Evolutionary conservation across 202 grass and related monocot genomes (phyloP).

Genomic region (Saccharum hybrid): DNA sequence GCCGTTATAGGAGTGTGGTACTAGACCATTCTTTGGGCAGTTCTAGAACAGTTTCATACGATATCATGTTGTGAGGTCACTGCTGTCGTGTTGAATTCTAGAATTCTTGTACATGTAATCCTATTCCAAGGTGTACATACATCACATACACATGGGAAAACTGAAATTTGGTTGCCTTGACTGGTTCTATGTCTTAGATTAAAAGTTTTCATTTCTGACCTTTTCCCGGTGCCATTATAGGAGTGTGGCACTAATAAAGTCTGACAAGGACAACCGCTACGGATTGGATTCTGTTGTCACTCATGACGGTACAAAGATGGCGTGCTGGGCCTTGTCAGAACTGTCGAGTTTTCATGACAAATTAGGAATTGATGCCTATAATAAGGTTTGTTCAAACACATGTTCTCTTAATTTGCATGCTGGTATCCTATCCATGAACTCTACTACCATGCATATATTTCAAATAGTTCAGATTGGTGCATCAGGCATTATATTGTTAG

Average conservation of each 20-base stretch:
- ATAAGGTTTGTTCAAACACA: slow-evolving; percentile 60
- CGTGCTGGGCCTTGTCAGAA: slow-evolving; percentile 67
- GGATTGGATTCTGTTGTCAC: slow-evolving; percentile 74
- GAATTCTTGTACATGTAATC: too few species aligned
- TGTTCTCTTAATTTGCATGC: slow-evolving; percentile 18
- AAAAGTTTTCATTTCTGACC: too few species aligned
- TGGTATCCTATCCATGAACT: not conserved
- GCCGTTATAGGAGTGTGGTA: too few species aligned
- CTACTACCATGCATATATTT: slow-evolving; percentile 1
- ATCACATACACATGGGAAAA: too few species aligned
- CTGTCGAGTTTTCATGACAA: slow-evolving; percentile 68
- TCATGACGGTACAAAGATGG: slow-evolving; percentile 83
- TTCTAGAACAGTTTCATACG: too few species aligned
- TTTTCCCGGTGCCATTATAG: slow-evolving; percentile 28
- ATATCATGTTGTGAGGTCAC: too few species aligned
- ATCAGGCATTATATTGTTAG: slow-evolving; percentile 5
- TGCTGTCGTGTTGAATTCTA: too few species aligned
- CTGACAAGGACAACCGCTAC: slow-evolving; percentile 84
- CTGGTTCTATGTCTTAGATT: too few species aligned
- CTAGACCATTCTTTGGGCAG: too few species aligned
- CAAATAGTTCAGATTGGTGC: slow-evolving; percentile 14
- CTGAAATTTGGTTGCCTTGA: too few species aligned
- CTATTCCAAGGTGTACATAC: too few species aligned
- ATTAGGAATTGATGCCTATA: slow-evolving; percentile 70
- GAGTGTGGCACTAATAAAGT: slow-evolving; percentile 78